Evolutionary conservation across 1,139 yeast genomes (phyloP).

Genomic region (Geotrichum australiense): DNA sequence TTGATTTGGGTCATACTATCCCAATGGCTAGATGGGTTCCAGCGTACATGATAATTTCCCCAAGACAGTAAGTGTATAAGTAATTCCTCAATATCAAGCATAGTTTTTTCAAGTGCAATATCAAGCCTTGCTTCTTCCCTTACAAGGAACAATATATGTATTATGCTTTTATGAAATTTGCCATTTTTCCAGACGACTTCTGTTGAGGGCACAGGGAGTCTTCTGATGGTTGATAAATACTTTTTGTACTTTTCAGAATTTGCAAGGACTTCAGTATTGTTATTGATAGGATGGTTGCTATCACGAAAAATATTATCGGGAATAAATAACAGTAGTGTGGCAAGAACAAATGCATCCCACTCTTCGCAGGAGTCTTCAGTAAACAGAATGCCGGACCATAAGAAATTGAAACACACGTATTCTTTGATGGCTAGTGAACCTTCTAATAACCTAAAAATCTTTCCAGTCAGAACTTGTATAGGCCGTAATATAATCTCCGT

Average conservation of each 20-base stretch:
- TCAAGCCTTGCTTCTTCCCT: conserved; percentile 15
- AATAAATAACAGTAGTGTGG: conserved; percentile 40
- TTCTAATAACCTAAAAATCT: conserved; percentile 26
- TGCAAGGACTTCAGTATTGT: conserved; percentile 1
- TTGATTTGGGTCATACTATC: too few species aligned
- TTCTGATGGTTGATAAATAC: conserved; percentile 1
- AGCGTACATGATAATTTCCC: conserved; percentile 4
- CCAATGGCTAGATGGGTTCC: background rate
- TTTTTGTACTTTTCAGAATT: conserved; percentile 7
- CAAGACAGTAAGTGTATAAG: conserved; percentile 12
- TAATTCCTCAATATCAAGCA: conserved; percentile 7
- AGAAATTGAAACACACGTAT: conserved; percentile 51
- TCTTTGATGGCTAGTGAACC: conserved; percentile 53
- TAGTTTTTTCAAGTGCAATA: conserved; percentile 4
- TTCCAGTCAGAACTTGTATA: conserved; percentile 40
- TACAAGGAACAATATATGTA: conserved; percentile 8
- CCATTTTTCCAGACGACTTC: background rate
- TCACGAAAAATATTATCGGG: conserved; percentile 13
- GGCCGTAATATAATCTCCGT: conserved; percentile 35
- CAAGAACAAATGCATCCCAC: conserved; percentile 56
- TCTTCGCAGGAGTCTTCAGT: conserved; percentile 42
- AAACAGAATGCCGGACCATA: conserved; percentile 57
- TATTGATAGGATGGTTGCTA: conserved; percentile 10
- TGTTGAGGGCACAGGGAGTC: background rate
- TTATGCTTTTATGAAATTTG: background rate